phyloP scores from a whole-genome alignment of 2,329 filamentous ascomycete species.

The Niveomyces coronatus region DNA sequence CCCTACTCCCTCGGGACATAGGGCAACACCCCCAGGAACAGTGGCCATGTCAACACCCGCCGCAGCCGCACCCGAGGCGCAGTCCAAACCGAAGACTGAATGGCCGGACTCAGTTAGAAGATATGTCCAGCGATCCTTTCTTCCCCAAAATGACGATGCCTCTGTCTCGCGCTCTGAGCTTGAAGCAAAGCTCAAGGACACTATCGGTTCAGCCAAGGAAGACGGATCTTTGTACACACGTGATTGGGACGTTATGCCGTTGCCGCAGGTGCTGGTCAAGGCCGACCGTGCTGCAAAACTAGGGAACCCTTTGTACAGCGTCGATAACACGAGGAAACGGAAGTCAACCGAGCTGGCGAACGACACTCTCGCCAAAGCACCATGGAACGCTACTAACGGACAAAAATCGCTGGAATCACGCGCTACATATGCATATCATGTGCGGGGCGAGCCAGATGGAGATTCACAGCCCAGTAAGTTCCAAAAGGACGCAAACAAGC shows the following conservation, averaged over 20 bases:
- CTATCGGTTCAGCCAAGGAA: conserved; percentile 76
- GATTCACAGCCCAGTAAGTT: conserved; percentile 69
- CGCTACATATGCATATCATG: conserved; percentile 48
- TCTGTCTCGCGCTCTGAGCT: conserved; percentile 59
- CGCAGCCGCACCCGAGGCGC: conserved; percentile 20
- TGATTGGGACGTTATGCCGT: conserved; percentile 73
- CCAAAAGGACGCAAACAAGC: conserved; percentile 80
- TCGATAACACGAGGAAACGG: conserved; percentile 57
- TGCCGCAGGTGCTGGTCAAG: conserved; percentile 76
- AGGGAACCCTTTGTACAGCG: conserved; percentile 25
- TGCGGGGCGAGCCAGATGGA: conserved; percentile 35
- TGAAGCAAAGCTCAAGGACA: conserved; percentile 72
- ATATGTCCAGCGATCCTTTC: conserved; percentile 86
- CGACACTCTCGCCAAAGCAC: conserved; percentile 46
- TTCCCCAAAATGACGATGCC: conserved; percentile 56
- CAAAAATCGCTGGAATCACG: conserved; percentile 58
- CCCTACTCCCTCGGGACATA: conserved; percentile 24
- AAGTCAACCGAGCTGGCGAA: conserved; percentile 61
- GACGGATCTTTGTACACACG: conserved; percentile 58
- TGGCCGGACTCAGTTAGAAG: conserved; percentile 76
- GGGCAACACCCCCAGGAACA: conserved; percentile 12
- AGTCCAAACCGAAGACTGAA: conserved; percentile 52
- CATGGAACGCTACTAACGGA: conserved; percentile 65
- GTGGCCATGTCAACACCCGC: conserved; percentile 13
- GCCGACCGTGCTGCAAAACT: conserved; percentile 50